Evolutionary conservation across 192 early-diverging fungal genomes (phyloP).

Genomic region (Dissophora globulifera): DNA sequence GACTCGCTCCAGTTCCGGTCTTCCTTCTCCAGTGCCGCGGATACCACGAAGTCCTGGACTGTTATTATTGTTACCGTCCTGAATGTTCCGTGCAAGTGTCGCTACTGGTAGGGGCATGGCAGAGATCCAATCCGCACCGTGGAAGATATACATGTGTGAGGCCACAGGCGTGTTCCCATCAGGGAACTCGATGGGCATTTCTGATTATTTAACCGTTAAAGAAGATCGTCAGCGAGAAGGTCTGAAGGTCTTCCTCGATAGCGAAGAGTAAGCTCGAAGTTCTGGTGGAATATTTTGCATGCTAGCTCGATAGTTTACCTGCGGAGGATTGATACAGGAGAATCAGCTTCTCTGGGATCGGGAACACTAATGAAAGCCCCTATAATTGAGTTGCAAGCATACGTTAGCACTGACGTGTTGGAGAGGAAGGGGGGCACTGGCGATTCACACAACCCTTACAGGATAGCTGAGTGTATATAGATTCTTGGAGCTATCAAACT

Average conservation of each 20-base stretch:
- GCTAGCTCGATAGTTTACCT: constrained; percentile 49
- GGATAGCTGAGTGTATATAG: constrained; percentile 77
- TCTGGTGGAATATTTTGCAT: too few species aligned
- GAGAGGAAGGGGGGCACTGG: too few species aligned
- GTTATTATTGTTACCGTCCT: constrained; percentile 46
- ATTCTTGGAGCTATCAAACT: constrained; percentile 60
- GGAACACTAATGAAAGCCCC: constrained; percentile 79
- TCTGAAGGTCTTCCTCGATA: neutral
- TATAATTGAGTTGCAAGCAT: constrained; percentile 18
- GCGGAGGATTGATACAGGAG: constrained; percentile 60
- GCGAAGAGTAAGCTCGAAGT: too few species aligned
- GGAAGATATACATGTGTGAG: constrained; percentile 68
- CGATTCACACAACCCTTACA: too few species aligned
- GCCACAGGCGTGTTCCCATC: constrained; percentile 80
- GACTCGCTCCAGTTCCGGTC: constrained; percentile 59
- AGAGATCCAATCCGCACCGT: constrained; percentile 64
- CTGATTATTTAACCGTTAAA: constrained; percentile 22
- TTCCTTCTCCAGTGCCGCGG: constrained; percentile 49
- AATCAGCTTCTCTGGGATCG: constrained; percentile 69
- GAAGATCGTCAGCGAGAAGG: neutral
- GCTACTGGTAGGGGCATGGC: constrained; percentile 54
- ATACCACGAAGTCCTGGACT: constrained; percentile 38
- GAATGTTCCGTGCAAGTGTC: constrained; percentile 33
- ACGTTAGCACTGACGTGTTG: too few species aligned
- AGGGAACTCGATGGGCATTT: constrained; percentile 76